Conservation (phyloP, 108 stramenopile genomes). For the Cyclotella cryptica region DNA sequence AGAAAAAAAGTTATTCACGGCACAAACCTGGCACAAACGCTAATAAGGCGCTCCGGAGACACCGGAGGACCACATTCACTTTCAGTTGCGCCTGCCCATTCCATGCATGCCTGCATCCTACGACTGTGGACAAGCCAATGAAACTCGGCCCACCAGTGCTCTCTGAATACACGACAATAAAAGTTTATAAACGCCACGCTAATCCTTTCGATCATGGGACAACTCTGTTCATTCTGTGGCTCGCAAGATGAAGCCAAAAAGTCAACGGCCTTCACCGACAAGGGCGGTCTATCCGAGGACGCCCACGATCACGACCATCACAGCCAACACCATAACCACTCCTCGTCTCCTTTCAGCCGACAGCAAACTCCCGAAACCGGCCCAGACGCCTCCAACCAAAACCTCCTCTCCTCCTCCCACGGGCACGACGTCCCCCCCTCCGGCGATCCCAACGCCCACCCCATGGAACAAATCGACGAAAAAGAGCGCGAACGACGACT, state of each 20-base stretch:
- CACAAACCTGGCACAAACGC: too few relatives aligned
- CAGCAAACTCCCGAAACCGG: constrained; percentile 20
- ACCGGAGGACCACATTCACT: too few relatives aligned
- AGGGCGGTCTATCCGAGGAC: constrained; percentile 21
- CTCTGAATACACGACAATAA: not conserved
- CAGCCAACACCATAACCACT: constrained; percentile 21
- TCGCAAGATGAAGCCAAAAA: constrained; percentile 41
- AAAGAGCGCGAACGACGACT: constrained; percentile 41
- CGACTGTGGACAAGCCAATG: not conserved
- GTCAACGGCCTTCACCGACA: constrained; percentile 33
- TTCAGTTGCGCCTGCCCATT: too few relatives aligned
- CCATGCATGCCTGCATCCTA: not conserved
- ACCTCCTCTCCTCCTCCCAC: constrained; percentile 13
- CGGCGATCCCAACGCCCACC: constrained; percentile 3
- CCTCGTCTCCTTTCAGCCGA: constrained; percentile 14
- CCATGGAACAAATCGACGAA: constrained; percentile 30
- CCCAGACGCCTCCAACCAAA: constrained; percentile 12
- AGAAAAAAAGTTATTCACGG: too few relatives aligned
- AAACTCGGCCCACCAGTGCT: not conserved
- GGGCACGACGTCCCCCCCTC: constrained; percentile 10
- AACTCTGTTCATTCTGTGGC: constrained; percentile 37
- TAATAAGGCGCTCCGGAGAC: too few relatives aligned
- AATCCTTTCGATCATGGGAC: constrained; percentile 23
- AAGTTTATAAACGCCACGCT: not conserved
- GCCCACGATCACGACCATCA: constrained; percentile 24